Conservation (phyloP, 163 green algal genomes). For the Scenedesmus sp. region DNA sequence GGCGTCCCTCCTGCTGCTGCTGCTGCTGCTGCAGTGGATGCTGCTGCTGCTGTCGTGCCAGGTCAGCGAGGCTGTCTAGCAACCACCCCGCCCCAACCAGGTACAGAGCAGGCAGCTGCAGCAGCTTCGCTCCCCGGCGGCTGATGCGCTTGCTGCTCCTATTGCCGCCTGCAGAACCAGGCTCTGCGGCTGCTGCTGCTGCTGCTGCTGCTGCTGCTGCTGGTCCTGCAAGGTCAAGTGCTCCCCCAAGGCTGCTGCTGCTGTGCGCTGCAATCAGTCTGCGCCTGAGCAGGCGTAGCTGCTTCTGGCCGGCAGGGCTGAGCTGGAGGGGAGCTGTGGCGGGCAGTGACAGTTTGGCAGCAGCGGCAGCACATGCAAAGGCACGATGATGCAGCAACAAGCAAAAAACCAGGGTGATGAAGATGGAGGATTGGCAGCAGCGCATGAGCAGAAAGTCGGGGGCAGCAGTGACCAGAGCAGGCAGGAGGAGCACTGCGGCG, state of each 20-base stretch:
- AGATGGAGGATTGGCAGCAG: no score
- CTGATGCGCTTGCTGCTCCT: neutral
- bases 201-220: neutral
- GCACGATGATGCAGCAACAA: no score
- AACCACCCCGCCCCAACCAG: constrained; percentile 12
- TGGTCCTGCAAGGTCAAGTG: neutral
- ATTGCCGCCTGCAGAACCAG: neutral
- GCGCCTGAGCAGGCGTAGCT: constrained; percentile 12
- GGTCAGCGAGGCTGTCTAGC: neutral
- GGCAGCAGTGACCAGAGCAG: neutral
- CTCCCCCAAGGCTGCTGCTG: neutral
- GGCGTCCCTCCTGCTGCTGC: neutral
- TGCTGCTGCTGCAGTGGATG: neutral
- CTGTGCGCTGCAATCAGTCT: constrained; percentile 14
- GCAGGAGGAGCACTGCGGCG: neutral
- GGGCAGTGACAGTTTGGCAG: neutral
- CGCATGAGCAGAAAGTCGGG: neutral
- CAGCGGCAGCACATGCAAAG: neutral
- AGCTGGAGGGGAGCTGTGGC: neutral
- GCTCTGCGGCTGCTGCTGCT: neutral
- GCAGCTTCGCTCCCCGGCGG: neutral
- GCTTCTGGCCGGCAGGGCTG: constrained; percentile 28
- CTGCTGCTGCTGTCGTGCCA: neutral
- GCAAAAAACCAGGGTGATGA: no score
- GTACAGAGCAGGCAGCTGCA: constrained; percentile 18